Evolutionary conservation across 2,329 filamentous ascomycete genomes (phyloP), one percentile per base, ranked within the genome.

Genomic region (Fonsecaea pedrosoi): DNA sequence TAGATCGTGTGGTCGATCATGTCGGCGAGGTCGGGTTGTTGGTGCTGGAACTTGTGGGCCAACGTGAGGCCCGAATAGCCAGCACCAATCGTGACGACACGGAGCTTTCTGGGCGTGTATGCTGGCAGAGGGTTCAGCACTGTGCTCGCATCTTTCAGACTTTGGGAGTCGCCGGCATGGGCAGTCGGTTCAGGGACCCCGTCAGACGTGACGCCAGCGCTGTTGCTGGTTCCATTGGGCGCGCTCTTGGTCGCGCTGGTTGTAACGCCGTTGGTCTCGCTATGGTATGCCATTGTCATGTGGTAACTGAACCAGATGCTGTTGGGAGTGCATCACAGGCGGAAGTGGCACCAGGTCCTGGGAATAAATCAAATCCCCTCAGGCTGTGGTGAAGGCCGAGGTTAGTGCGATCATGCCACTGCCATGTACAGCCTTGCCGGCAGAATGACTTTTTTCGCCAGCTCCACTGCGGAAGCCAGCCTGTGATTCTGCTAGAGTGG

Each of bases 1-100:
- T 81, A 83, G 61, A 83, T 79, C 0, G 76, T 74, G 54, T 79
- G 74, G 6, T 77, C 76, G 34, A 80, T 73, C 21, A 74, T 70
- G 32, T 76, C 73, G 13, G 75, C 68, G 21, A 77, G 65, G 13
- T 77, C 72, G 7, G 63, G 66, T 64, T 75, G 74, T 55, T 77
- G 73, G 64, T 80, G 74, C 60, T 79, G 75, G 55, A 81, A 68
- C 66, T 80, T 80, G 67, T 81, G 76, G 2, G 79, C 79, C 30
- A 81, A 70, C 25, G 75, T 74, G 65, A 82, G 73, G 0, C 77
- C 79, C 7, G 75, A 77, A 40, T 68, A 71, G 3, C 74, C 75
- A 4, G 73, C 72, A 9, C 74, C 75, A 15, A 75, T 70, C 18
- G 73, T 75, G 9, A 61, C 59, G 21, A 72, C 68, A 9, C 68